These are phyloP conservation scores for Rhodomyrtus psidioides DNA, from an alignment of 441 rosid species.

Conservation along the genomic window DNA sequence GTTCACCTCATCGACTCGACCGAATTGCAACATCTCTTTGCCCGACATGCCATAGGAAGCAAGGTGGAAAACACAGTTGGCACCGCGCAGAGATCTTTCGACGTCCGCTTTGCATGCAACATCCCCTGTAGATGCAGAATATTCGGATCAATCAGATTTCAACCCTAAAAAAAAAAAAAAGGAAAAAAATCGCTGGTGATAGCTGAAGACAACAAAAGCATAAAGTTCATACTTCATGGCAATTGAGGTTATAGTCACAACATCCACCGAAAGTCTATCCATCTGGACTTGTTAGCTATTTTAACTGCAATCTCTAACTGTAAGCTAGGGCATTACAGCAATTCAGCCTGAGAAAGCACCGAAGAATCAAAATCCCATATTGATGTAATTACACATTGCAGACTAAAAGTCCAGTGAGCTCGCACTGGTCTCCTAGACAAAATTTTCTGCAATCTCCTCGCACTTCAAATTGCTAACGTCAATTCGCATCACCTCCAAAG, in stretches of 20 bases:
- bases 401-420: not conserved
- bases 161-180: not conserved
- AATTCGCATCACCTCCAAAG: not conserved
- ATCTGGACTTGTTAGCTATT: not conserved
- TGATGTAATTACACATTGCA: not conserved
- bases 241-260: not conserved
- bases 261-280: not conserved
- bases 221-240: not conserved
- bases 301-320: not conserved
- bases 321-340: not conserved
- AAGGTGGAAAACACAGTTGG: conserved; percentile 79
- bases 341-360: not conserved
- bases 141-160: not conserved
- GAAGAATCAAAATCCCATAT: not conserved
- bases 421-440: not conserved
- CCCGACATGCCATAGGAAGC: conserved; percentile 96
- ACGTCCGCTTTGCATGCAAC: conserved; percentile 48
- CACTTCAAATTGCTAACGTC: not conserved
- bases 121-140: conserved; percentile 40
- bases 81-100: conserved; percentile 54
- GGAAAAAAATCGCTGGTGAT: not conserved
- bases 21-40: conserved; percentile 82
- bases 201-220: not conserved
- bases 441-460: not conserved
- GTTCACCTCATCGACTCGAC: conserved; percentile 74